Base-by-base conservation (phyloP, 768 basidiomycete species). In the Nidularia pulvinata region DNA sequence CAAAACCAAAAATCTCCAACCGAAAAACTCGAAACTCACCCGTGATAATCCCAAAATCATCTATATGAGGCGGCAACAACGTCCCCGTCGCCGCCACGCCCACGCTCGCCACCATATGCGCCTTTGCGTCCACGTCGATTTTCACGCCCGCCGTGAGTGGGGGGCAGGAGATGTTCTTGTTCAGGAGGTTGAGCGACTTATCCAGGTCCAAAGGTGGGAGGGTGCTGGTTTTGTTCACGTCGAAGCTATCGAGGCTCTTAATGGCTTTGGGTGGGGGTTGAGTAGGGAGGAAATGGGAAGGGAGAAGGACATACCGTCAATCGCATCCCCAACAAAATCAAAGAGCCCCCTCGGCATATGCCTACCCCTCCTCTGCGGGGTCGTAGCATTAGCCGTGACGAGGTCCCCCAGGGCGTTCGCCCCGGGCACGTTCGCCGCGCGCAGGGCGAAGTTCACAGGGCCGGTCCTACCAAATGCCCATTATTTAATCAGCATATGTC, bases 371-470 rank as follows among this genome's bases (percentile, higher is more conserved):
- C n/a, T n/a, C n/a, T n/a, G n/a, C n/a, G n/a, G n/a, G n/a, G n/a
- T n/a, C n/a, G n/a, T n/a, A n/a, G n/a, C n/a, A n/a, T n/a, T n/a
- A n/a, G n/a, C n/a, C n/a, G n/a, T n/a, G n/a, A n/a, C n/a, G n/a
- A n/a, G n/a, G n/a, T n/a, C n/a, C n/a, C n/a, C n/a, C n/a, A n/a
- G n/a, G n/a, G 57, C 59, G 39, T 58, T 50, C 13, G 67, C 70
- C 9, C 69, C 69, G 32, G 66, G 68, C 39, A 67, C 54, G 32
- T 68, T 69, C 35, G 68, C 66, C 30, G 66, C 65, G 35, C 66
- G 62, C 33, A 73, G 60, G 19, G 69, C 64, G 46, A 73, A 75
- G 50, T 68, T 67, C 6, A 69, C 62, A 7, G 63, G 56, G 7
- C 65, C 71, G 7, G 65, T 55, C 48, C 65, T 65, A 37, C 7